Evolutionary conservation across 140 eudicot genomes (phyloP).

Genomic region (Erigeron philadelphicus): DNA sequence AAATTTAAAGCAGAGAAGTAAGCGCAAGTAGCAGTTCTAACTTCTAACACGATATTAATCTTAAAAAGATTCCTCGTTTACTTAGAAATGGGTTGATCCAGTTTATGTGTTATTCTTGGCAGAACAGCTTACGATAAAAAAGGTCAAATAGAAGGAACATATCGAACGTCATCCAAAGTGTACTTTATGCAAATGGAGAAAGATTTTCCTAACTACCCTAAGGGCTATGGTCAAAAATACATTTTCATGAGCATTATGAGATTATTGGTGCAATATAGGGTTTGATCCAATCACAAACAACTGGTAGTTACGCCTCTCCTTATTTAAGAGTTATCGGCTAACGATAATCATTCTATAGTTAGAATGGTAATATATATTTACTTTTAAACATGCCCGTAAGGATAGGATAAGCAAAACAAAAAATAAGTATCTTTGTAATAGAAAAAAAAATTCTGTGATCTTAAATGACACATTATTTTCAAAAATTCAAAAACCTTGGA

Average conservation of each 20-base stretch:
- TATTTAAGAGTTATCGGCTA: no score
- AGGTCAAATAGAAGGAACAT: neutral
- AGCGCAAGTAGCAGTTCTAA: constrained; percentile 10
- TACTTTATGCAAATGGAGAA: neutral
- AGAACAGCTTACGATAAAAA: neutral
- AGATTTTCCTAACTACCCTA: neutral
- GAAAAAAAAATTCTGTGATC: no score
- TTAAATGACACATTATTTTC: neutral
- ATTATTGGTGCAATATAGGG: no score
- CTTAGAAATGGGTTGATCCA: neutral
- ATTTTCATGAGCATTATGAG: no score
- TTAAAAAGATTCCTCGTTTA: neutral
- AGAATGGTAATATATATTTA: no score
- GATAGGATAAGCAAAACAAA: neutral
- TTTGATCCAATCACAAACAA: no score
- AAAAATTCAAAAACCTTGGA: neutral
- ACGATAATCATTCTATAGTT: no score
- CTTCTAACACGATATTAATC: neutral
- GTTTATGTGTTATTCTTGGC: neutral
- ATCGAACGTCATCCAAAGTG: neutral
- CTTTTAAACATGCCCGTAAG: no score
- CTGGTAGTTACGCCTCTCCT: no score
- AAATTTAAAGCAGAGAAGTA: constrained; percentile 20
- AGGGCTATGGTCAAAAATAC: no score
- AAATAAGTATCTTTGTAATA: no score